Percentiles rank a stretch among this genome's conserved stretches.
phyloP scores from a whole-genome alignment of 345 rosid genomes.

The Sisymbrium irio region DNA sequence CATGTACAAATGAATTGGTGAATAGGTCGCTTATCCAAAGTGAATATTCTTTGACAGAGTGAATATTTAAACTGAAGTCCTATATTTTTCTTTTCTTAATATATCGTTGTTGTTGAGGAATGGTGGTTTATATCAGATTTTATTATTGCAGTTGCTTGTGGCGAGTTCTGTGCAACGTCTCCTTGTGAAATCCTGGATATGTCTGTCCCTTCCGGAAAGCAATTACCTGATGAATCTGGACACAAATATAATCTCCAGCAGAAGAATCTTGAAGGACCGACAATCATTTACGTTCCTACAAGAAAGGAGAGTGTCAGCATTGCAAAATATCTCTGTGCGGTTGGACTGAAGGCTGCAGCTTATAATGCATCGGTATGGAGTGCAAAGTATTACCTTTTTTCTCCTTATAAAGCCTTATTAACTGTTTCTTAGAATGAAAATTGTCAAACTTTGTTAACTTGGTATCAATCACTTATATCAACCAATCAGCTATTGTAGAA shows the following conservation, averaged over 20 bases:
- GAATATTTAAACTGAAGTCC: neutral
- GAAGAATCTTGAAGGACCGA: conserved; percentile 63
- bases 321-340: conserved; percentile 58
- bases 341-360: conserved; percentile 86
- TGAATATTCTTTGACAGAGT: conserved; percentile 7
- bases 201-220: conserved; percentile 24
- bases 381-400: too few species aligned
- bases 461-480: neutral
- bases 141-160: conserved; percentile 59
- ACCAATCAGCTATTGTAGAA: neutral
- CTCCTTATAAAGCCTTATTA: too few species aligned
- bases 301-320: conserved; percentile 74
- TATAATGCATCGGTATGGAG: conserved; percentile 77
- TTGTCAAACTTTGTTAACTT: conserved; percentile 1
- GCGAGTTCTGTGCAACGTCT: conserved; percentile 58
- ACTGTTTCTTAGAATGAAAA: neutral
- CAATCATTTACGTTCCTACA: conserved; percentile 87
- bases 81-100: neutral
- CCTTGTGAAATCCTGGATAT: conserved; percentile 33
- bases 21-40: neutral
- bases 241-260: conserved; percentile 38
- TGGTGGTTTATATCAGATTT: neutral
- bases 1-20: neutral
- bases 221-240: conserved; percentile 37
- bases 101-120: neutral